phyloP scores from a whole-genome alignment of 495 filamentous ascomycete species.

The Hypoxylon trugodes region DNA sequence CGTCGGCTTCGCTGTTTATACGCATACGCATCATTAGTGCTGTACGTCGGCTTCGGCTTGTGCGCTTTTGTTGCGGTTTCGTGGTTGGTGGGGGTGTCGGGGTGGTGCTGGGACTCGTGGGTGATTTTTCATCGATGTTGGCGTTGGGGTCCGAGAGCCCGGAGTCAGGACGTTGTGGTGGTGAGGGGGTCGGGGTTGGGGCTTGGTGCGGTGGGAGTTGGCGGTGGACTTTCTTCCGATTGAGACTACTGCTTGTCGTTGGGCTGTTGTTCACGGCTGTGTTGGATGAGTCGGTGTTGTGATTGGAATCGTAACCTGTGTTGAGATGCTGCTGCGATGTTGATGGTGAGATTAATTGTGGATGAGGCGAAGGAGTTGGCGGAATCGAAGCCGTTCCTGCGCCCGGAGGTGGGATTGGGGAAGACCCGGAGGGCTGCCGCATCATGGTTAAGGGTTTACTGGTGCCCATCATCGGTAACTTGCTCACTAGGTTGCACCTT shows the following conservation, averaged over 20 bases:
- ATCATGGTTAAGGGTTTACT: constrained; percentile 1
- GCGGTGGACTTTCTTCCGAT: not conserved
- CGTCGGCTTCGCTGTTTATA: constrained; percentile 38
- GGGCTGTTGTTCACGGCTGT: constrained; percentile 19
- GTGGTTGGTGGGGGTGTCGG: not conserved
- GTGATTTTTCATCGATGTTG: not conserved
- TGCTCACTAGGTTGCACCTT: constrained; percentile 12
- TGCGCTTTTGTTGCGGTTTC: not conserved
- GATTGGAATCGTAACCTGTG: not conserved
- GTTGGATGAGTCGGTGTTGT: constrained; percentile 22
- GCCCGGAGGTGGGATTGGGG: not conserved
- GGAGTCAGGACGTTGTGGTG: too few species aligned
- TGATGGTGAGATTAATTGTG: not conserved
- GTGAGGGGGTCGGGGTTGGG: not conserved
- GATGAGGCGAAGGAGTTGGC: constrained; percentile 1
- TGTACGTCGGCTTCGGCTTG: not conserved
- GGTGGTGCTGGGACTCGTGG: not conserved
- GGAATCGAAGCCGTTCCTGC: not conserved
- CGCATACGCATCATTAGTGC: constrained; percentile 24
- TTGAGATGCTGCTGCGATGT: not conserved
- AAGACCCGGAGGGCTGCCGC: not conserved
- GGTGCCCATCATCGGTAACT: constrained; percentile 15
- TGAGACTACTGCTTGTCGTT: constrained; percentile 10
- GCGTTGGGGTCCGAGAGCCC: not conserved
- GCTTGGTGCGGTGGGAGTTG: not conserved